Evolutionary conservation across 768 basidiomycete genomes (phyloP), one percentile per base, ranked within the genome.

Genomic region (Boletus rubroflammeus): DNA sequence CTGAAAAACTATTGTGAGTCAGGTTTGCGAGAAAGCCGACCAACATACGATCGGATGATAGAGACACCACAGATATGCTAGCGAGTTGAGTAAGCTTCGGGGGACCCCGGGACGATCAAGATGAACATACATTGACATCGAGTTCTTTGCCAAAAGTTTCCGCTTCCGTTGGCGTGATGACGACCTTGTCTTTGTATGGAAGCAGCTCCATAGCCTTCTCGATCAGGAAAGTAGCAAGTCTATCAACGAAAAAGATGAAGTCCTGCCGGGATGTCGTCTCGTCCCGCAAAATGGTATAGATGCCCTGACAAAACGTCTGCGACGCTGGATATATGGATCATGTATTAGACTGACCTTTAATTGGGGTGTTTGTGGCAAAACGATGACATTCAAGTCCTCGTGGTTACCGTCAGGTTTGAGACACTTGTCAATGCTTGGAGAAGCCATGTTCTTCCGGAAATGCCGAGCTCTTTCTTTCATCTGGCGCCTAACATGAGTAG

Each of bases 221-320:
- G 5, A 90, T 83, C 23, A 98, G 72, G 19, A 92, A 71, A 0
- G 91, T 93, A 0, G 95, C 83, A 2, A 98, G 74, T 17, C 96
- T 81, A 67, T 97, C 93, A 0, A 83, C 83, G 65, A 93, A 93
- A 76, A 97, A 96, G 36, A 98, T 85, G 64, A 98, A 98, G 65
- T 98, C 93, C 61, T 90, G 89, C 17, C 85, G 77, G 13, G 73
- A 73, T 0, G 90, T 86, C n/a, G 73, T 78, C 51, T 73, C 75
- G 61, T 93, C 86, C 8, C 96, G 81, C 21, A 99, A 65, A 25
- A 90, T 85, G 0, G 96, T 98, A 67, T 87, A 88, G 6, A 98
- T 94, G 0, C 93, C 94, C 92, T 96, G 46, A 46, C 8, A 28
- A 56, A 42, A 32, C 5, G 15, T 44, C 15, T 34, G 54, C 36